These are phyloP conservation scores for Iodosphaeria phyllophila DNA, from an alignment of 2,329 filamentous ascomycete genomes.

Conservation along the genomic window DNA sequence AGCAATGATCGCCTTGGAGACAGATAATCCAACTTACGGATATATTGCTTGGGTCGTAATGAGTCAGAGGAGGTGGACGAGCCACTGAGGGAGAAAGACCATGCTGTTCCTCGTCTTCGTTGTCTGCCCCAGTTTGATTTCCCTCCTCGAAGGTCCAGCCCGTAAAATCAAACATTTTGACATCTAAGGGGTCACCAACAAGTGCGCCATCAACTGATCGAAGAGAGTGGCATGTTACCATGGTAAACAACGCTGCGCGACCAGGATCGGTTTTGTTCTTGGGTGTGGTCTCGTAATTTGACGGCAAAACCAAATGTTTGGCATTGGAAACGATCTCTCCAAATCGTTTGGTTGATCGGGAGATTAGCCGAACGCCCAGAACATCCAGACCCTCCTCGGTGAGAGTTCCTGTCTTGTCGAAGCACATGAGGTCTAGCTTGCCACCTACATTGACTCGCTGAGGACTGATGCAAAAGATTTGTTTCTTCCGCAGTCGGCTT, in stretches of 20 bases:
- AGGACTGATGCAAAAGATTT: slow-evolving; percentile 95
- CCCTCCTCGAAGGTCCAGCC: slow-evolving; percentile 86
- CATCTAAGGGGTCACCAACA: slow-evolving; percentile 80
- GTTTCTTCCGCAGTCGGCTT: slow-evolving; percentile 64
- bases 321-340: slow-evolving; percentile 57
- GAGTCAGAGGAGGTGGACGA: slow-evolving; percentile 47
- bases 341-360: slow-evolving; percentile 42
- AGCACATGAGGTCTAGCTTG: slow-evolving; percentile 90
- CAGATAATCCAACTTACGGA: no score
- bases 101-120: slow-evolving; percentile 55
- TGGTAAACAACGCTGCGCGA: slow-evolving; percentile 64
- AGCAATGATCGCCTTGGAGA: slow-evolving; percentile 1
- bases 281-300: slow-evolving; percentile 10
- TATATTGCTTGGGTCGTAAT: slow-evolving; percentile 28
- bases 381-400: slow-evolving; percentile 95
- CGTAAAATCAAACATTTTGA: slow-evolving; percentile 98
- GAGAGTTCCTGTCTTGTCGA: slow-evolving; percentile 96
- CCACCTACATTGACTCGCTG: slow-evolving; percentile 94
- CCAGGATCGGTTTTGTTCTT: slow-evolving; percentile 16
- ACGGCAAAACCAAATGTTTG: slow-evolving; percentile 32
- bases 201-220: slow-evolving; percentile 74
- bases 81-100: slow-evolving; percentile 78
- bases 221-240: slow-evolving; percentile 94
- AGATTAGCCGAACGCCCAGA: slow-evolving; percentile 66
- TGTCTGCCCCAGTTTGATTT: slow-evolving; percentile 42